These are phyloP conservation scores for Russula griseocarnosa DNA, from an alignment of 768 basidiomycete species.

Conservation along the genomic window DNA sequence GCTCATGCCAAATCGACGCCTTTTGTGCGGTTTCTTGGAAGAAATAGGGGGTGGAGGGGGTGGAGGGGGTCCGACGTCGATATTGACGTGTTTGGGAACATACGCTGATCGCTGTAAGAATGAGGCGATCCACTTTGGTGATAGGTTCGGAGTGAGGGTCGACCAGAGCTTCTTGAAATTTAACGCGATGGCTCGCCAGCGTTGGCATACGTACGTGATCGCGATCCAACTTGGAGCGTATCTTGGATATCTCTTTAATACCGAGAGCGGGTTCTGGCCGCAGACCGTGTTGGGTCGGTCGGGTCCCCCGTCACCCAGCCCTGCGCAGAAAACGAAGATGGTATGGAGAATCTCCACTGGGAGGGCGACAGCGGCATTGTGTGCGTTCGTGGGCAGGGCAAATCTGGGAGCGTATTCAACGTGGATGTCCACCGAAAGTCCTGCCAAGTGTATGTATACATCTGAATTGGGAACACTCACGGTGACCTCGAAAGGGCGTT, in stretches of 20 bases:
- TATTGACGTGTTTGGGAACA: neutral
- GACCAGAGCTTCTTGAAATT: constrained; percentile 12
- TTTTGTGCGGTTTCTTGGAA: neutral
- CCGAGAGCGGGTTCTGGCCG: neutral
- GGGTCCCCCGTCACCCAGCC: neutral
- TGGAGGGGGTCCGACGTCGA: constrained; percentile 1
- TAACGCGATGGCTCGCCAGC: constrained; percentile 2
- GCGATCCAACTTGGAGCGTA: constrained; percentile 6
- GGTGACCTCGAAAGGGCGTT: neutral
- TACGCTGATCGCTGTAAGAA: constrained; percentile 7
- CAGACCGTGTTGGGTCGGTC: neutral
- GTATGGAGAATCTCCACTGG: constrained; percentile 7
- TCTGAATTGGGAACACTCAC: neutral
- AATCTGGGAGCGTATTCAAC: neutral
- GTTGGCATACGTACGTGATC: constrained; percentile 11
- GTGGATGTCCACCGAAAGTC: neutral
- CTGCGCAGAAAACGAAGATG: neutral
- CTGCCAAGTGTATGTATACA: neutral
- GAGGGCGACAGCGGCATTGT: neutral
- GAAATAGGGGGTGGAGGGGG: neutral
- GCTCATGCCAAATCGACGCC: neutral
- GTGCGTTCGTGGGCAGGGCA: neutral
- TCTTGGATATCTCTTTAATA: neutral
- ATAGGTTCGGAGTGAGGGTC: constrained; percentile 6
- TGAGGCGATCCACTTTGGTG: neutral